Evolutionary conservation across 345 rosid genomes (phyloP).

Genomic region (Salix udensis): DNA sequence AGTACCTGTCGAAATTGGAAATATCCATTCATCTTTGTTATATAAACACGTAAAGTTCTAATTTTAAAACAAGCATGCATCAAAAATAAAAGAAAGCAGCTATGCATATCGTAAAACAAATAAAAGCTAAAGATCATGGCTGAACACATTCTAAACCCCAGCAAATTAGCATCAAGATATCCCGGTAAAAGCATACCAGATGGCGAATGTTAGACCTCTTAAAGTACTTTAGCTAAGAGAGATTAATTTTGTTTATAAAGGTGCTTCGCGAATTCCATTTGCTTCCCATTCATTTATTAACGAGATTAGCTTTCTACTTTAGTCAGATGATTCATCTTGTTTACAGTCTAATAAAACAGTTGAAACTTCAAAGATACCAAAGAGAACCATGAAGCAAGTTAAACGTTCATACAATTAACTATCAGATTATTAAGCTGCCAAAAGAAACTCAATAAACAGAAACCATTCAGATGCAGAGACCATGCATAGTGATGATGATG

Average conservation of each 20-base stretch:
- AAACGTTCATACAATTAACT: neutral
- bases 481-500: neutral
- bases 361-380: neutral
- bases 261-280: neutral
- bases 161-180: neutral
- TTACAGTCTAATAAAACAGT: neutral
- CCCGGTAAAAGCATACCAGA: neutral
- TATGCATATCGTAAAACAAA: neutral
- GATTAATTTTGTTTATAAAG: neutral
- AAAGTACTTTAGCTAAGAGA: neutral
- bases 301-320: neutral
- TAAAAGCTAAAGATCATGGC: neutral
- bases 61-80: neutral
- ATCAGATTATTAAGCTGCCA: neutral
- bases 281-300: neutral
- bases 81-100: neutral
- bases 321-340: neutral
- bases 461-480: neutral
- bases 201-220: neutral
- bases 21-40: conserved; percentile 1
- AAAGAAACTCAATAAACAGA: neutral
- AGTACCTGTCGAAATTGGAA: conserved; percentile 46
- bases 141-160: neutral
- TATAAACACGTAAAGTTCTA: neutral
- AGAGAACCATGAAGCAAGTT: neutral